Evolutionary conservation across 1,284 basidiomycete genomes (phyloP).

Genomic region (Phellopilus nigrolimitatus): DNA sequence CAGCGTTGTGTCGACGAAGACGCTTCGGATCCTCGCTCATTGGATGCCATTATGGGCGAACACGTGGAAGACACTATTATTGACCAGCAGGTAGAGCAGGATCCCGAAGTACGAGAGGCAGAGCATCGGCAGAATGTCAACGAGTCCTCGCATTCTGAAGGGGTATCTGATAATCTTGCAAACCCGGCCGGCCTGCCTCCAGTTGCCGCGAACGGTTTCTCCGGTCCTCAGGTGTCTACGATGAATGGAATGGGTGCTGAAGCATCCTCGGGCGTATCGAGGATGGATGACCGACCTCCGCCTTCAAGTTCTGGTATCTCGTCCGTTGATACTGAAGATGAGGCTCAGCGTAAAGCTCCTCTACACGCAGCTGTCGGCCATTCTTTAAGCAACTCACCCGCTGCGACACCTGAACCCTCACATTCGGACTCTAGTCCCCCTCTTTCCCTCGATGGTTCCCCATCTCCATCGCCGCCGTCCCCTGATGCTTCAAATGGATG

Average conservation of each 20-base stretch:
- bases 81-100: constrained; percentile 66
- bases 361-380: too few species aligned
- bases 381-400: too few species aligned
- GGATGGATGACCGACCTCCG: constrained; percentile 64
- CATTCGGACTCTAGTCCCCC: too few species aligned
- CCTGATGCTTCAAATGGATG: too few species aligned
- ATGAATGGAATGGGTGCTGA: constrained; percentile 62
- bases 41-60: constrained; percentile 77
- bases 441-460: too few species aligned
- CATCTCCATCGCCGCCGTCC: too few species aligned
- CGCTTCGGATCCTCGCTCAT: too few species aligned
- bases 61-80: constrained; percentile 68
- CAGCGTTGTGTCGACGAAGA: too few species aligned
- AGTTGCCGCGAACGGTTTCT: constrained; percentile 58
- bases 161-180: constrained; percentile 41
- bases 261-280: constrained; percentile 65
- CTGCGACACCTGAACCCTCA: too few species aligned
- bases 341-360: constrained; percentile 65
- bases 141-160: constrained; percentile 22
- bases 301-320: constrained; percentile 58
- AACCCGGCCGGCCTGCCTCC: constrained; percentile 77
- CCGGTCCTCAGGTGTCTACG: constrained; percentile 68
- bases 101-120: constrained; percentile 48
- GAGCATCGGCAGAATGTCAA: constrained; percentile 22
- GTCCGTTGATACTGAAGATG: constrained; percentile 47